These are phyloP conservation scores for Ustilago lituana DNA, from an alignment of 1,284 basidiomycete species.

Conservation along the genomic window DNA sequence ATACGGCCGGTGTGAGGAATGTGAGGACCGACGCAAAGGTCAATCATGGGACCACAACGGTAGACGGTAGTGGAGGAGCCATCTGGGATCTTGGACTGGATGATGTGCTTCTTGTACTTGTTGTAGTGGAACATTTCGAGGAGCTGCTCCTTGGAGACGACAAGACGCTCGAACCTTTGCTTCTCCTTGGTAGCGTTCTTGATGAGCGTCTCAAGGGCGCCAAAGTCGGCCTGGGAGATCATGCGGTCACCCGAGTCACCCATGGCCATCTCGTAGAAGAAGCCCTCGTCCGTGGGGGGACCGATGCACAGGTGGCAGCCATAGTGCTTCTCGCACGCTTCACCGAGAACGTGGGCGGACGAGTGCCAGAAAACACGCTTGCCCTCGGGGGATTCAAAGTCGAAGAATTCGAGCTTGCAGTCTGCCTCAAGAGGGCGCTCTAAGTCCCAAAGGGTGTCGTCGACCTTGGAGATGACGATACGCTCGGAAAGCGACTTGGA, in stretches of 20 bases:
- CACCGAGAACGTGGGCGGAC: constrained; percentile 97
- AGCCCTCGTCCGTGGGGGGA: constrained; percentile 96
- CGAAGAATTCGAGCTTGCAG: constrained; percentile 83
- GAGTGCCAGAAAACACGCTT: constrained; percentile 95
- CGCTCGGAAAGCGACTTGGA: constrained; percentile 88
- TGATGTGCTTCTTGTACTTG: constrained; percentile 97
- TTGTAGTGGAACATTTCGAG: constrained; percentile 99
- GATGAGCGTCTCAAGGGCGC: constrained; percentile 85
- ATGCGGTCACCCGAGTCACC: constrained; percentile 63
- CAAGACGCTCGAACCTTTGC: constrained; percentile 94
- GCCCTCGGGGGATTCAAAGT: constrained; percentile 95
- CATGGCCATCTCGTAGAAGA: constrained; percentile 95
- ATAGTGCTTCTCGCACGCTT: constrained; percentile 94
- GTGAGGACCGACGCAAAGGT: constrained; percentile 95
- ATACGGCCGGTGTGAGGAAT: constrained; percentile 97
- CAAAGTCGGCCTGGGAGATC: constrained; percentile 77
- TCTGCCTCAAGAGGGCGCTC: constrained; percentile 89
- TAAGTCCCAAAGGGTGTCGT: constrained; percentile 92
- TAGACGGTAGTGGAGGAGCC: constrained; percentile 97
- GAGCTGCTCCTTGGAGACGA: constrained; percentile 90
- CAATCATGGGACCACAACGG: constrained; percentile 97
- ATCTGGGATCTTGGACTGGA: constrained; percentile 94
- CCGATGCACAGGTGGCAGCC: constrained; percentile 97
- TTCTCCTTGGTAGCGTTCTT: constrained; percentile 93
- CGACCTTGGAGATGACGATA: constrained; percentile 92